These are phyloP conservation scores for Wallacemonas collosoma DNA, from an alignment of 208 protist genomes.

Conservation along the genomic window DNA sequence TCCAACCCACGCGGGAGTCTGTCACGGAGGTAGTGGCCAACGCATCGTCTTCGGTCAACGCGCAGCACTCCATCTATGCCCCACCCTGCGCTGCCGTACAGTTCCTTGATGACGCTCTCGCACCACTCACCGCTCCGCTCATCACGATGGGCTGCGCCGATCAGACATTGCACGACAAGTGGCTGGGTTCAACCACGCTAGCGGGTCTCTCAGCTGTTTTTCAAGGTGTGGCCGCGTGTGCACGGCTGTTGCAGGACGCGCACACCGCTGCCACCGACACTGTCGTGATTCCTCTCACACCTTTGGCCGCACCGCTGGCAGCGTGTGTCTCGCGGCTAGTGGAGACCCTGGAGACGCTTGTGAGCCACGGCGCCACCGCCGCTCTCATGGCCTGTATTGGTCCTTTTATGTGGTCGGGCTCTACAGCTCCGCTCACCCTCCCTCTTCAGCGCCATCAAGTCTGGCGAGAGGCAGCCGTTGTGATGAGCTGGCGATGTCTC, in stretches of 20 bases:
- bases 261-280: neutral
- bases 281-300: neutral
- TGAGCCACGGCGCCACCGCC: neutral
- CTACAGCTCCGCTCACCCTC: neutral
- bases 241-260: neutral
- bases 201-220: conserved; percentile 1
- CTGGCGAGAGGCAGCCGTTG: neutral
- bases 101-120: neutral
- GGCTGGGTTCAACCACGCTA: neutral
- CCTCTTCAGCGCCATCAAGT: neutral
- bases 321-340: neutral
- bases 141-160: neutral
- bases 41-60: neutral
- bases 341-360: neutral
- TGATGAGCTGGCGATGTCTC: conserved; percentile 5
- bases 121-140: neutral
- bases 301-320: neutral
- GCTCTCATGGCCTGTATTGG: neutral
- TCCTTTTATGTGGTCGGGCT: conserved; percentile 1
- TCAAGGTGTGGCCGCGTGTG: neutral
- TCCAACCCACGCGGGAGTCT: neutral
- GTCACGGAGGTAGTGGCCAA: neutral
- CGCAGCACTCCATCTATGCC: neutral
- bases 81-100: neutral
- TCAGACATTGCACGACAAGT: no score